A percentile compares a stretch with the other conserved stretches of the same genome.
These are phyloP conservation scores for Rhizopogon salebrosus DNA, from an alignment of 768 basidiomycete species.

Conservation along the genomic window DNA sequence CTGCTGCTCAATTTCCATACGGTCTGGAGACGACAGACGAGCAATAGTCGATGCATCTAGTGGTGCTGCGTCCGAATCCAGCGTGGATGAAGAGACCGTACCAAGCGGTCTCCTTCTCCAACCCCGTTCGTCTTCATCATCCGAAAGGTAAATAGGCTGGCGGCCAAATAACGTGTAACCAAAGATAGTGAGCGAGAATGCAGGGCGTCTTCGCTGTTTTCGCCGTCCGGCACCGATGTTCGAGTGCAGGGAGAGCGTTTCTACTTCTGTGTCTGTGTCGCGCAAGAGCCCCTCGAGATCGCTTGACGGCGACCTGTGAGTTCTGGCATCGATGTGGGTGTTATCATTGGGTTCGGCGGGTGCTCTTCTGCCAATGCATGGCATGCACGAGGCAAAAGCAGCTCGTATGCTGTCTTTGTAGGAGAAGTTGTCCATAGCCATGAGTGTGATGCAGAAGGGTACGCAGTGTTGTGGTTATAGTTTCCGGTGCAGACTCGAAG, in stretches of 20 bases:
- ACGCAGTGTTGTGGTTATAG: neutral
- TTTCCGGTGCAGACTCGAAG: neutral
- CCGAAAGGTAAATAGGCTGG: slow-evolving; percentile 53
- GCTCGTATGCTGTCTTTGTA: slow-evolving; percentile 60
- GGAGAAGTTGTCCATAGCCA: slow-evolving; percentile 43
- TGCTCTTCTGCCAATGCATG: slow-evolving; percentile 40
- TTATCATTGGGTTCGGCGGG: slow-evolving; percentile 15
- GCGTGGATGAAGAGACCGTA: slow-evolving; percentile 35
- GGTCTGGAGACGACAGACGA: slow-evolving; percentile 40
- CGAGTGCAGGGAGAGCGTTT: slow-evolving; percentile 63
- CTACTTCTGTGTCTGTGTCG: slow-evolving; percentile 51
- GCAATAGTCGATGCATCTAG: slow-evolving; percentile 55
- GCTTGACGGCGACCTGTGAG: slow-evolving; percentile 21
- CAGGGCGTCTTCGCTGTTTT: slow-evolving; percentile 28
- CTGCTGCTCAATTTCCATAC: slow-evolving; percentile 24
- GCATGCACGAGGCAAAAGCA: slow-evolving; percentile 53
- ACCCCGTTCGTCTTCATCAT: slow-evolving; percentile 30
- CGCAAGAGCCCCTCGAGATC: slow-evolving; percentile 49
- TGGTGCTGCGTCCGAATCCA: slow-evolving; percentile 69
- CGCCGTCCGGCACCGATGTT: slow-evolving; percentile 39
- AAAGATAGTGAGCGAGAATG: slow-evolving; percentile 49
- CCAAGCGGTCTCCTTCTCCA: slow-evolving; percentile 18
- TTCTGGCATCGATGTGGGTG: slow-evolving; percentile 22
- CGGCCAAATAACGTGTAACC: slow-evolving; percentile 68
- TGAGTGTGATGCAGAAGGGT: neutral